Evolutionary conservation across 2,329 filamentous ascomycete genomes (phyloP), one percentile per base, ranked within the genome.

Genomic region (Fusarium odoratissimum): DNA sequence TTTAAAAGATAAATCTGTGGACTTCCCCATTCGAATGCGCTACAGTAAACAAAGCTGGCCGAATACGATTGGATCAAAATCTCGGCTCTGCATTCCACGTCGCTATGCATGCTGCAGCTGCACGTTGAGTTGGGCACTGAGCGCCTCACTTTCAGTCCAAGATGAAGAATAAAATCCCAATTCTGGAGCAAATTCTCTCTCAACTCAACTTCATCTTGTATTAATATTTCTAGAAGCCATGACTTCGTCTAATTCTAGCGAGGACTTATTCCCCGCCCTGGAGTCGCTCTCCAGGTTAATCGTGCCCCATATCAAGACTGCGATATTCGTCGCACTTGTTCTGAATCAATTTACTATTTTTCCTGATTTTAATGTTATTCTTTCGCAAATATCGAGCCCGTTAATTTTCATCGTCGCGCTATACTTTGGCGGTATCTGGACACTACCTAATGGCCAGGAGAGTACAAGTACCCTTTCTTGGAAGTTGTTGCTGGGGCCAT

Each of bases 251-350:
- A 70, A 55, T 35, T 45, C 33, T 25, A 48, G 69, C 21, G 69
- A 72, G 45, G 69, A 72, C 21, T n/a, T 72, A 16, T 72, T 72
- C 40, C 65, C 69, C 4, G 69, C 69, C 3, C 5, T 72, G 25
- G 69, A 72, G 21, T 65, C 69, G 7, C 30, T 72, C 4, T 72
- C 69, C 1, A 70, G 42, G 33, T 16, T 69, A 9, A 40, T 70
- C 10, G 56, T 63, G 2, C 69, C 69, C 1, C 64, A 73, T 9
- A 45, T 72, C 25, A 72, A 72, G 7, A 73, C 45, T 9, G 25
- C 72, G 9, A 30, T 72, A 6, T 65, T 72, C 1, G 16, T 61
- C 4, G 64, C 69, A 6, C 69, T 72, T 8, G 44, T 73, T 3
- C 19, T 72, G 0, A 72, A 72, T 0, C 69, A 72, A 35, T 56